Evolutionary conservation across 2,329 filamentous ascomycete genomes (phyloP).

Genomic region (Aschersonia sp.): DNA sequence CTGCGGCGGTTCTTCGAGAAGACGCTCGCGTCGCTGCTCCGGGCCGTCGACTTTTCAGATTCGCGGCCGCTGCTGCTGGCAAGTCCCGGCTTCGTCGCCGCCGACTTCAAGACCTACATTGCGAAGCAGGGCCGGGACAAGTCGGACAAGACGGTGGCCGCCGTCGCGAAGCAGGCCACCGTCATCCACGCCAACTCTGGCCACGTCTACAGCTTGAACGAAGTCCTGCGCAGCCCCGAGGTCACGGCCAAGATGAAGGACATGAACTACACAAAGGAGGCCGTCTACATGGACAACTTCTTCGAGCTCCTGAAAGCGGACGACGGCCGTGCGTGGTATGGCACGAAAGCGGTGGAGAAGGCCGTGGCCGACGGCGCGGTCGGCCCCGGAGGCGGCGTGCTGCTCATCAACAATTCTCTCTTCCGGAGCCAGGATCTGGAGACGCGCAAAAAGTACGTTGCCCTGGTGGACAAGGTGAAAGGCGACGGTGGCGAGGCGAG

Average conservation of each 20-base stretch:
- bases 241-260: slow-evolving; percentile 67
- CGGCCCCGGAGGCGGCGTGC: slow-evolving; percentile 66
- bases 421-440: slow-evolving; percentile 73
- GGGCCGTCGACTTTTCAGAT: slow-evolving; percentile 60
- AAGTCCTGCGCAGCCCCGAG: slow-evolving; percentile 70
- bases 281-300: slow-evolving; percentile 72
- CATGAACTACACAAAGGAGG: slow-evolving; percentile 78
- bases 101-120: slow-evolving; percentile 64
- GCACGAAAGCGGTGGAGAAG: slow-evolving; percentile 63
- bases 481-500: slow-evolving; percentile 75
- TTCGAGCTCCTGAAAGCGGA: slow-evolving; percentile 65
- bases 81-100: slow-evolving; percentile 76
- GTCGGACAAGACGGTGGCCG: slow-evolving; percentile 54
- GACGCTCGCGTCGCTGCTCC: slow-evolving; percentile 58
- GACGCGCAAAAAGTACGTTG: slow-evolving; percentile 67
- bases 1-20: slow-evolving; percentile 64
- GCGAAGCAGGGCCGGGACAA: slow-evolving; percentile 41
- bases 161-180: slow-evolving; percentile 45
- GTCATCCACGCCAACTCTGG: slow-evolving; percentile 77
- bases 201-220: slow-evolving; percentile 74
- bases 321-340: slow-evolving; percentile 85
- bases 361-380: slow-evolving; percentile 82
- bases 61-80: slow-evolving; percentile 68
- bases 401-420: slow-evolving; percentile 76
- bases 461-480: slow-evolving; percentile 75